Percentiles rank a stretch among this genome's conserved stretches.
Evolutionary conservation across 2,329 filamentous ascomycete species (phyloP).

Genomic region (Rutstroemia sp.): DNA sequence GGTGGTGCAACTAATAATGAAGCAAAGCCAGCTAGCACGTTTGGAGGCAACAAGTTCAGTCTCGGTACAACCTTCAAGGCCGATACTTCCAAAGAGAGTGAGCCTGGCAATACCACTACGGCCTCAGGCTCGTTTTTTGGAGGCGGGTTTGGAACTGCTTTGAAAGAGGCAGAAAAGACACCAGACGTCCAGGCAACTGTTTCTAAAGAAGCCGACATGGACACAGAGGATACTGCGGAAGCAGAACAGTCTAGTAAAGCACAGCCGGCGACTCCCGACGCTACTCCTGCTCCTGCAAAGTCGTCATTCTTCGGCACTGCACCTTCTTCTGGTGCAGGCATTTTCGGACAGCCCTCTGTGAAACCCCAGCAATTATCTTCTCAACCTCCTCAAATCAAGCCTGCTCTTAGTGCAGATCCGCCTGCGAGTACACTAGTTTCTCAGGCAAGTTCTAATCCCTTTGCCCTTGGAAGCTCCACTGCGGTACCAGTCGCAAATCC

Average conservation of each 20-base stretch:
- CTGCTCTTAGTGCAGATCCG: conserved; percentile 7
- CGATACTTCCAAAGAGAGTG: conserved; percentile 49
- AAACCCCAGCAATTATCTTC: conserved; percentile 9
- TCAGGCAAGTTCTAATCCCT: conserved; percentile 11
- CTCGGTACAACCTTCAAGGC: conserved; percentile 32
- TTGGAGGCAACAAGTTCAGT: conserved; percentile 21
- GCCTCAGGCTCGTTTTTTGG: conserved; percentile 46
- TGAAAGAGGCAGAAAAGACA: conserved; percentile 40
- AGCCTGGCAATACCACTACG: conserved; percentile 40
- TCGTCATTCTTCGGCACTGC: conserved; percentile 15
- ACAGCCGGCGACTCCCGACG: conserved; percentile 18
- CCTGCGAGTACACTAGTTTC: conserved; percentile 2
- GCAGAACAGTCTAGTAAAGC: conserved; percentile 10
- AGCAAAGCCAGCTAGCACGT: conserved; percentile 14
- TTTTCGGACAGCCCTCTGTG: conserved; percentile 16
- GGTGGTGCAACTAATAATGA: conserved; percentile 35
- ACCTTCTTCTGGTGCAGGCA: conserved; percentile 7
- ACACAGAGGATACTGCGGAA: conserved; percentile 20
- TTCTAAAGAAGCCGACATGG: conserved; percentile 48
- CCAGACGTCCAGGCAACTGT: conserved; percentile 17
- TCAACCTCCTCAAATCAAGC: conserved; percentile 8
- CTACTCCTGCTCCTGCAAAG: conserved; percentile 22
- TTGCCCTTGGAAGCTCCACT: conserved; percentile 14
- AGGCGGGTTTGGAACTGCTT: conserved; percentile 52
- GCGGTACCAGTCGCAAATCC: conserved; percentile 9